Conservation (phyloP, 2,329 filamentous ascomycete genomes). For the Harringtonia aguacate region DNA sequence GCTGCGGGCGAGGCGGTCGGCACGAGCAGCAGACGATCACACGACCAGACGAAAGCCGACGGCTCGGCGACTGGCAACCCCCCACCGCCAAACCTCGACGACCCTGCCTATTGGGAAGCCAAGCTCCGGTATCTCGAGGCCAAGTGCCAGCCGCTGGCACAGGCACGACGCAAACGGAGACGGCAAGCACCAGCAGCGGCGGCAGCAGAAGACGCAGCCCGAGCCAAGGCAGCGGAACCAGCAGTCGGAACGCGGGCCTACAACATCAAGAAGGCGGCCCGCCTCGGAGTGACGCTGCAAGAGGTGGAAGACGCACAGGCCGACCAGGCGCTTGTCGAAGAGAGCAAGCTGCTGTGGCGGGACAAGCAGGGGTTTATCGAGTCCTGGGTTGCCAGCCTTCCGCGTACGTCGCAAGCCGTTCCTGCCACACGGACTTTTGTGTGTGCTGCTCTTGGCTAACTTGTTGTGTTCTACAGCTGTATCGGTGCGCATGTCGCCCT, state of each 20-base stretch:
- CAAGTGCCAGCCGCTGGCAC: conserved; percentile 7
- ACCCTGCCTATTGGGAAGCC: conserved; percentile 5
- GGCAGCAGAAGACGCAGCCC: neutral
- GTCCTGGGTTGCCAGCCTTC: neutral
- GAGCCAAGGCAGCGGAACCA: too few relatives aligned
- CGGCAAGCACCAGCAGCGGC: neutral
- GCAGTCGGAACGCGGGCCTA: too few relatives aligned
- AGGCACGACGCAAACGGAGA: conserved; percentile 4
- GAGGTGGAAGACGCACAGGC: neutral
- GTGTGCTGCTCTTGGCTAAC: neutral
- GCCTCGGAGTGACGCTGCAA: neutral
- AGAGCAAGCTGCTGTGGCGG: conserved; percentile 8
- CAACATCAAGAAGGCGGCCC: neutral
- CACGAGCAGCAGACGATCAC: neutral
- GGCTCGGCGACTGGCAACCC: neutral
- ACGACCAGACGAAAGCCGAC: neutral
- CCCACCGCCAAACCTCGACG: neutral
- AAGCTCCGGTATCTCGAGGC: conserved; percentile 7
- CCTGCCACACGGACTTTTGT: neutral
- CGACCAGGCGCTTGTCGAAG: conserved; percentile 2
- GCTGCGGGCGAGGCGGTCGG: neutral
- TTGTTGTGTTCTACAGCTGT: too few relatives aligned
- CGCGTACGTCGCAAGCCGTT: neutral
- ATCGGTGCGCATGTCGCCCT: too few relatives aligned
- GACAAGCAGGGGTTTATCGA: conserved; percentile 3